Percentiles rank a stretch among this genome's conserved stretches.
phyloP scores from a whole-genome alignment of 1,284 basidiomycete genomes.

The Rhodotorula glutinis region DNA sequence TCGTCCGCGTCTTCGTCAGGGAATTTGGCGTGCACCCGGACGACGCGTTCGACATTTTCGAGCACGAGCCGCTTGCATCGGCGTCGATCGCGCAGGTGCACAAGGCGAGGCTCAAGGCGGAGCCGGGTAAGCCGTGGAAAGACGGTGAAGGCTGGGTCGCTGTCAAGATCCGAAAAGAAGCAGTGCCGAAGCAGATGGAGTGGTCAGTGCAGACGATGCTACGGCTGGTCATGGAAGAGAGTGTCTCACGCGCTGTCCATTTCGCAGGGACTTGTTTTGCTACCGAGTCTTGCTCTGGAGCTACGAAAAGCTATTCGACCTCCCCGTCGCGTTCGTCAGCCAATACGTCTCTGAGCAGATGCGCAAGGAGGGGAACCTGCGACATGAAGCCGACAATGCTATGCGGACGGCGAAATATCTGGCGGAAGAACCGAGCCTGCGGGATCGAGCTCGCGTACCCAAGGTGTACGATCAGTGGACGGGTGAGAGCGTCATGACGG shows the following conservation, averaged over 20 bases:
- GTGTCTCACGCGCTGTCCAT: too few relatives aligned
- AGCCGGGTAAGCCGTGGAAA: conserved; percentile 48
- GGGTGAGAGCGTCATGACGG: conserved; percentile 73
- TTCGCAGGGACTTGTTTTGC: conserved; percentile 38
- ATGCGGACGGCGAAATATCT: conserved; percentile 60
- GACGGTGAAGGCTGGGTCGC: conserved; percentile 61
- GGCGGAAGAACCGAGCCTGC: conserved; percentile 62
- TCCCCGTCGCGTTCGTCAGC: conserved; percentile 71
- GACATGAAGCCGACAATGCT: conserved; percentile 68
- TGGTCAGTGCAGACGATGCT: conserved; percentile 47
- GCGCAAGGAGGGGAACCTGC: conserved; percentile 74
- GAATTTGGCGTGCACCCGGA: conserved; percentile 68
- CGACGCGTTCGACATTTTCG: conserved; percentile 73
- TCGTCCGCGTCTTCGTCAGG: conserved; percentile 63
- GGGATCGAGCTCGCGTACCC: conserved; percentile 72
- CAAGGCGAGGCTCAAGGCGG: conserved; percentile 61
- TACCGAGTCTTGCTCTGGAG: conserved; percentile 45
- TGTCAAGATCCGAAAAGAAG: conserved; percentile 88
- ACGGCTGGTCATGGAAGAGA: too few relatives aligned
- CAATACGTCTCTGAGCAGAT: conserved; percentile 70
- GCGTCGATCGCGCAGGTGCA: conserved; percentile 90
- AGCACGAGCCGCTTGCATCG: conserved; percentile 69
- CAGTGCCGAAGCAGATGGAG: conserved; percentile 75
- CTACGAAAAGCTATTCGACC: conserved; percentile 57
- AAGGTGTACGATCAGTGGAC: conserved; percentile 69